Base-by-base conservation (phyloP, 345 rosid genomes). In the Euclidium syriacum region DNA sequence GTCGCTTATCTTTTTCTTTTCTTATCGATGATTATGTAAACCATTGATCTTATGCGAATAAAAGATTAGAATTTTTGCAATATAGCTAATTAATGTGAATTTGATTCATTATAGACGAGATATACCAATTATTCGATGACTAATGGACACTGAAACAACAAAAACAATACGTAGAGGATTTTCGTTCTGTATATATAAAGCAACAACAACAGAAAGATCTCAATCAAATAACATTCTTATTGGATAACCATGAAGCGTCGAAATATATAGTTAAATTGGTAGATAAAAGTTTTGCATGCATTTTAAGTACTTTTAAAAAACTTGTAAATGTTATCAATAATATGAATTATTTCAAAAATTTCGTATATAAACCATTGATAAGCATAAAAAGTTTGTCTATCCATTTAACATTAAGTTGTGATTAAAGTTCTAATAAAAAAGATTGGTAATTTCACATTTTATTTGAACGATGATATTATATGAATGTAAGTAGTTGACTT, bases 61-160 rank as follows among this genome's bases (percentile, higher is more conserved):
- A 29, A 23, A 27, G 6, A n/a, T 40, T 15, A 14, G 4, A 14
- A 10, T 32, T 50, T 8, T 22, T 24, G 3, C 69, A 41, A 7
- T 10, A 11, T 52, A 53, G 70, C 62, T 65, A 53, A 43, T 27
- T 65, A 53, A 43, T 27, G 61, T 43, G 62, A 65, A 65, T 65
- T 53, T 23, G 62, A 65, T 65, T 23, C 36, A 53, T 32, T 52
- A n/a, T 18, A 17, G 43, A 64, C 25, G n/a, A 34, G 34, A 34
- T 34, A 52, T 11, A 52, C 17, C 41, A 52, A 52, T 53, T 33
- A 3, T 20, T 7, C 7, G 12, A 7, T 34, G 42, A 16, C 18
- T 12, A 33, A 34, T 52, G 6, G 19, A 32, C 19, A 33, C 17
- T 52, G n/a, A 10, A 49, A 3, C n/a, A n/a, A n/a, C n/a, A n/a